These are phyloP conservation scores for Penicillium coprophilum DNA, from an alignment of 495 filamentous ascomycete species.

Conservation along the genomic window DNA sequence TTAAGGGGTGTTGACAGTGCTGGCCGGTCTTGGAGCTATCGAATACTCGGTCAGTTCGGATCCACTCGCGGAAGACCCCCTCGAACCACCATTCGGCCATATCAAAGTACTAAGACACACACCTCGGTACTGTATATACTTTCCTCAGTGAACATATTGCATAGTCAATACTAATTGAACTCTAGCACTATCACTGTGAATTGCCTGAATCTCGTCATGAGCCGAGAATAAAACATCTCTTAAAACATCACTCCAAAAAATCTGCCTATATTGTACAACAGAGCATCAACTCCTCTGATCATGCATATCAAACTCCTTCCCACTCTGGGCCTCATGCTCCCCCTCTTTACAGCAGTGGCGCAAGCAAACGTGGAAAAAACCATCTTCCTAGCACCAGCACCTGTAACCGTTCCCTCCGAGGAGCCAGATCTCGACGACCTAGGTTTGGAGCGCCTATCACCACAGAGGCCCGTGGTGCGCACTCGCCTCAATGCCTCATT, in stretches of 20 bases:
- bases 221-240: conserved; percentile 1
- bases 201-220: neutral
- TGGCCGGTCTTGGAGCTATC: conserved; percentile 3
- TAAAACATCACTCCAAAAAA: conserved; percentile 8
- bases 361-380: conserved; percentile 84
- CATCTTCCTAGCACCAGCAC: conserved; percentile 75
- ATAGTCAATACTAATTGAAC: neutral
- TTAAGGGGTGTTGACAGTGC: neutral
- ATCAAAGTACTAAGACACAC: conserved; percentile 1
- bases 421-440: conserved; percentile 64
- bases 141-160: neutral
- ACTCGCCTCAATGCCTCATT: conserved; percentile 66
- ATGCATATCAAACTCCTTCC: conserved; percentile 20
- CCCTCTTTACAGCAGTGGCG: conserved; percentile 31
- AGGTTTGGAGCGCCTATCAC: conserved; percentile 62
- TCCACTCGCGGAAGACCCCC: conserved; percentile 4
- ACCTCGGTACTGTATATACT: neutral
- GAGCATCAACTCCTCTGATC: neutral
- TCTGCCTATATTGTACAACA: conserved; percentile 4
- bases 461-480: conserved; percentile 53
- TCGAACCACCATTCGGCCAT: conserved; percentile 10
- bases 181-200: neutral
- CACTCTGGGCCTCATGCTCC: conserved; percentile 28
- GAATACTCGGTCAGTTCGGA: conserved; percentile 11
- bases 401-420: conserved; percentile 50